Evolutionary conservation across 495 filamentous ascomycete species (phyloP).

Genomic region (Aspergillus avenaceus): DNA sequence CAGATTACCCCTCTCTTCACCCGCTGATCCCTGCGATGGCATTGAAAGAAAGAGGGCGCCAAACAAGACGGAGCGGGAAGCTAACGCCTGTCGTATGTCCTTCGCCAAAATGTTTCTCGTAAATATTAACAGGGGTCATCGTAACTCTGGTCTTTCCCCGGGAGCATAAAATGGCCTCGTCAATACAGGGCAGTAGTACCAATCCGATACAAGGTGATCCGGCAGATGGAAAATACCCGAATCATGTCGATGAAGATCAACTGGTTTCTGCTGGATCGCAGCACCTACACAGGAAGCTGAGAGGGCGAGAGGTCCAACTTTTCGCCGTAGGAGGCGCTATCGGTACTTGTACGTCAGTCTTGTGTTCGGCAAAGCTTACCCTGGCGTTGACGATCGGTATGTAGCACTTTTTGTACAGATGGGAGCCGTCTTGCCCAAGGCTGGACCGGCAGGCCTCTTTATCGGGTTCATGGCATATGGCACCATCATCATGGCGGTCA

Average conservation of each 20-base stretch:
- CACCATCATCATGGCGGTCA: constrained; percentile 24
- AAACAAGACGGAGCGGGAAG: no score
- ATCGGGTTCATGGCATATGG: constrained; percentile 57
- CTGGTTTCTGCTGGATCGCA: constrained; percentile 25
- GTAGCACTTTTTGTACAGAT: constrained; percentile 67
- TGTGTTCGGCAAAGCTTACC: not conserved
- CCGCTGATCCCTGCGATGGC: not conserved
- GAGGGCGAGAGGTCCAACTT: constrained; percentile 61
- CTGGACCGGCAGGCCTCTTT: constrained; percentile 69
- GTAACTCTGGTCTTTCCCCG: no score
- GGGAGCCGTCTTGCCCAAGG: constrained; percentile 59
- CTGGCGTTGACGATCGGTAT: not conserved
- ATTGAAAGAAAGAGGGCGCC: not conserved
- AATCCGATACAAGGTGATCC: not conserved
- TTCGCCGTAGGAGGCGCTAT: constrained; percentile 72
- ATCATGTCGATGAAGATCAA: not conserved
- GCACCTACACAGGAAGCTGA: constrained; percentile 47
- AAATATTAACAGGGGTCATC: no score
- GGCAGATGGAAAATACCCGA: not conserved
- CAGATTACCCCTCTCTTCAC: not conserved
- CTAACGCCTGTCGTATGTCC: no score
- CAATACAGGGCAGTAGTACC: no score
- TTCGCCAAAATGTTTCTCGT: no score
- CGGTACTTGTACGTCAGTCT: constrained; percentile 48
- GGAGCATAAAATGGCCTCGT: no score